phyloP scores from a whole-genome alignment of 75 land plant genomes.

The Azolla pinnata region DNA sequence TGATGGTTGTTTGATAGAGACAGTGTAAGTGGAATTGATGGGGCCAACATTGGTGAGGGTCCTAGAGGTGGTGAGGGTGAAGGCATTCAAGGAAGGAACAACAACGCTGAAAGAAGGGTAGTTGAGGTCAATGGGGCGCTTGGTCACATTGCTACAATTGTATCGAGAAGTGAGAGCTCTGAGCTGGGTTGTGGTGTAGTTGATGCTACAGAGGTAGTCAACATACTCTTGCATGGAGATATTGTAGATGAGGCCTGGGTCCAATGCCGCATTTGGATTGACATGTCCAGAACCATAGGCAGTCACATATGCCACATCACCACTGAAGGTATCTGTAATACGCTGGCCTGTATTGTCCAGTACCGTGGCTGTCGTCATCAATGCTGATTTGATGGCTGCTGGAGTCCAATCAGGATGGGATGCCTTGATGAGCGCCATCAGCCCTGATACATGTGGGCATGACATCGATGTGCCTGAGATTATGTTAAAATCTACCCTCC shows the following conservation, averaged over 20 bases:
- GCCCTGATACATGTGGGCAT: slow-evolving; percentile 77
- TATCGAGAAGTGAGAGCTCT: neutral
- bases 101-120: slow-evolving; percentile 23
- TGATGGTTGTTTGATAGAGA: slow-evolving; percentile 8
- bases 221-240: slow-evolving; percentile 42
- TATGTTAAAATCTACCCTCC: slow-evolving; percentile 64
- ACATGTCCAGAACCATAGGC: slow-evolving; percentile 66
- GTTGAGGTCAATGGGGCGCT: slow-evolving; percentile 9
- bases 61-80: slow-evolving; percentile 2
- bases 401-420: slow-evolving; percentile 67
- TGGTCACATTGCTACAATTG: neutral
- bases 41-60: slow-evolving; percentile 45
- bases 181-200: slow-evolving; percentile 21
- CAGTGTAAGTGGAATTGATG: slow-evolving; percentile 18
- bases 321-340: slow-evolving; percentile 47
- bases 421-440: slow-evolving; percentile 66
- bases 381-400: slow-evolving; percentile 44
- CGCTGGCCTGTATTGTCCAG: slow-evolving; percentile 34
- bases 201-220: slow-evolving; percentile 53
- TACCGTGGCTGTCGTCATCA: slow-evolving; percentile 74
- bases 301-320: slow-evolving; percentile 39
- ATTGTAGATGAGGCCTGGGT: slow-evolving; percentile 76
- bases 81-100: slow-evolving; percentile 2
- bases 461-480: slow-evolving; percentile 90
- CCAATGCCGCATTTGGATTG: slow-evolving; percentile 49